Evolutionary conservation across 129 eudicot species (phyloP).

Genomic region (Centaurea solstitialis): DNA sequence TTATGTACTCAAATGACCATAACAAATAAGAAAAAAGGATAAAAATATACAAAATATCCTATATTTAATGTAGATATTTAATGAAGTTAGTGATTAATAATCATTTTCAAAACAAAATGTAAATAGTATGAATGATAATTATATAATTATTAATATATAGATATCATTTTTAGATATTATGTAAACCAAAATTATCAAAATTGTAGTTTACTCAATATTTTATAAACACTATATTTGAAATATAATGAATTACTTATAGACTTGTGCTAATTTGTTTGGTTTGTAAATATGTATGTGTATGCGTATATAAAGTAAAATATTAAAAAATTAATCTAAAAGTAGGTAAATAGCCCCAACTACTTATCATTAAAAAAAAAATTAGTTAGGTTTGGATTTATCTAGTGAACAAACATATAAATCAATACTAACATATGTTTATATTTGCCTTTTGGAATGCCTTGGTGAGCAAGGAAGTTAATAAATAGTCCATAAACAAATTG

Average conservation of each 20-base stretch:
- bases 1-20: too few relatives aligned
- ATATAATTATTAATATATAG: too few relatives aligned
- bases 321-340: not conserved
- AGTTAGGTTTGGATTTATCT: constrained; percentile 23
- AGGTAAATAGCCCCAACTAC: constrained; percentile 37
- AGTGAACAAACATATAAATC: not conserved
- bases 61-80: too few relatives aligned
- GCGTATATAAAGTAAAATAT: not conserved
- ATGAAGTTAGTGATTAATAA: too few relatives aligned
- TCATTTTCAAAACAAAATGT: too few relatives aligned
- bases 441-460: constrained; percentile 3
- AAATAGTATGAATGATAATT: too few relatives aligned
- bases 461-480: constrained; percentile 29
- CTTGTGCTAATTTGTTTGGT: not conserved
- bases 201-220: too few relatives aligned
- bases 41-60: too few relatives aligned
- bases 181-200: not conserved
- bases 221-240: too few relatives aligned
- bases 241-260: too few relatives aligned
- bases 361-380: not conserved
- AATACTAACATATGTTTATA: not conserved
- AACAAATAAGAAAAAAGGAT: too few relatives aligned
- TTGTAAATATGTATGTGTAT: too few relatives aligned
- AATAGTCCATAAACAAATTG: not conserved
- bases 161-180: not conserved